Evolutionary conservation across 192 early-diverging fungal species (phyloP).

Genomic region (Backusella psychrophila): DNA sequence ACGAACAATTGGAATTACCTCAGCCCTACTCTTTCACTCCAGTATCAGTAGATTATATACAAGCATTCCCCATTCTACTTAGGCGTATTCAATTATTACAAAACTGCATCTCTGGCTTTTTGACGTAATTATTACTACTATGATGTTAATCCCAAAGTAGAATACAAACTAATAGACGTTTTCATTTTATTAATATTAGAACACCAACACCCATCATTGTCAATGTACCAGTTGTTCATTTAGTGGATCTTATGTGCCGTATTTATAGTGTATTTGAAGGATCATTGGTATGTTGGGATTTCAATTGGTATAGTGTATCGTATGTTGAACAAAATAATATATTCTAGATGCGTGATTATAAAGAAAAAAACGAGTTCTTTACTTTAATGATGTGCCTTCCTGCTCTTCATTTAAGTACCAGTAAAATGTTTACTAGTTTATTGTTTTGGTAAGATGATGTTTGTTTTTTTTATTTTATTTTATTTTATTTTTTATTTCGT

Average conservation of each 20-base stretch:
- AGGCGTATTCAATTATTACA: conserved; percentile 31
- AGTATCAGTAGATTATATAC: conserved; percentile 41
- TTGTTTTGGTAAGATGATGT: conserved; percentile 38
- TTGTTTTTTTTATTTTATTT: not conserved
- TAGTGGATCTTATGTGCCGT: conserved; percentile 48
- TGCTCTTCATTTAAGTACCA: conserved; percentile 38
- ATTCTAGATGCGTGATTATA: conserved; percentile 37
- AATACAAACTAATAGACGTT: not conserved
- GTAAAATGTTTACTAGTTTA: conserved; percentile 41
- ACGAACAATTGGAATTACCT: not conserved
- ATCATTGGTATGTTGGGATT: conserved; percentile 26
- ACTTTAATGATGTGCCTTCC: conserved; percentile 46
- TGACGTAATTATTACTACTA: conserved; percentile 29
- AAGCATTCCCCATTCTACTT: conserved; percentile 37
- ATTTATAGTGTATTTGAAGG: conserved; percentile 43
- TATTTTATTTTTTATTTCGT: not conserved
- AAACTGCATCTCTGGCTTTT: conserved; percentile 34
- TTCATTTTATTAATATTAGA: conserved; percentile 29
- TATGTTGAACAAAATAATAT: not conserved
- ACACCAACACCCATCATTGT: conserved; percentile 39
- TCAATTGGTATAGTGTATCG: not conserved
- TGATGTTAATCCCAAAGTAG: too few relatives aligned
- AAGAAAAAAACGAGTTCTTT: conserved; percentile 49
- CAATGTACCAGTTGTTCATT: conserved; percentile 46
- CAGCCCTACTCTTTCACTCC: not conserved